These are phyloP conservation scores for Podaxis pistillaris DNA, from an alignment of 768 basidiomycete genomes.

Conservation along the genomic window DNA sequence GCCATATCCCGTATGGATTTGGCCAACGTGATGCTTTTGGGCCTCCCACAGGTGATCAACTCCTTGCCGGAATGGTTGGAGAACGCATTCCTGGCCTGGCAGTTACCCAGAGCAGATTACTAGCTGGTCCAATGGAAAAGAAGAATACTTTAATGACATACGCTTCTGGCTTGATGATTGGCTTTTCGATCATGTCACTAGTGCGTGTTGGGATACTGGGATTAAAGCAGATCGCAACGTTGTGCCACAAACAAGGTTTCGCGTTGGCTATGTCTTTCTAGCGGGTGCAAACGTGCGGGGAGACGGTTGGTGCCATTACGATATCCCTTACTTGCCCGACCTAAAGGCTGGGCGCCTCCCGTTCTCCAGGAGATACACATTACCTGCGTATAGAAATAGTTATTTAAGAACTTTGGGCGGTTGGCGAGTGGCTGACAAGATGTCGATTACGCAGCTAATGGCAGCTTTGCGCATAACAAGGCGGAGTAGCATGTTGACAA, in stretches of 20 bases:
- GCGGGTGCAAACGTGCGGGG: neutral
- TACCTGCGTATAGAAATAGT: constrained; percentile 1
- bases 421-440: neutral
- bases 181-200: neutral
- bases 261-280: constrained; percentile 3
- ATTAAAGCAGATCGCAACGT: neutral
- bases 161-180: neutral
- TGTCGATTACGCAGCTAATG: neutral
- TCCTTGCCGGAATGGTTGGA: neutral
- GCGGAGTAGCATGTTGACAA: neutral
- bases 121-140: neutral
- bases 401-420: neutral
- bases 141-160: neutral
- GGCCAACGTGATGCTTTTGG: neutral
- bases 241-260: neutral
- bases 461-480: neutral
- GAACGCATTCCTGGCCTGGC: neutral
- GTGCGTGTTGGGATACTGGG: neutral
- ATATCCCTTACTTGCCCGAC: neutral
- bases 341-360: neutral
- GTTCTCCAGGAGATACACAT: neutral
- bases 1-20: neutral
- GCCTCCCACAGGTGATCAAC: neutral
- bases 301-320: neutral
- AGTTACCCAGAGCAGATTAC: neutral